phyloP scores from a whole-genome alignment of 108 stramenopile genomes.

The Pinguiococcus pyrenoidosus region DNA sequence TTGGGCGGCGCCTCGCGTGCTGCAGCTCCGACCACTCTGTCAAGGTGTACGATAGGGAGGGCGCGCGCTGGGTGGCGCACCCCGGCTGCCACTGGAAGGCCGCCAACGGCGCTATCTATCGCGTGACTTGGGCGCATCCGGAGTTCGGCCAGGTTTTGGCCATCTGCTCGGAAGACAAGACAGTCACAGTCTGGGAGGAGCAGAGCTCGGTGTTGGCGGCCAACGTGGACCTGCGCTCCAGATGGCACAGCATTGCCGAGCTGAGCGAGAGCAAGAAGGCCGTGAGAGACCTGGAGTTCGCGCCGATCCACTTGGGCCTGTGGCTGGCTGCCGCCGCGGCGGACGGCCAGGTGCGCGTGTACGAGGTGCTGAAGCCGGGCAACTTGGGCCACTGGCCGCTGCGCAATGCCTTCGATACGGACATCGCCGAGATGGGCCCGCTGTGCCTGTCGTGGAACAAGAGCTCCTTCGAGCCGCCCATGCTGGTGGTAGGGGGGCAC shows the following conservation, averaged over 20 bases:
- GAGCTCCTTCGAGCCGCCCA: constrained; percentile 75
- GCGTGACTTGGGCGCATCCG: constrained; percentile 79
- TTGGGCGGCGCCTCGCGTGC: constrained; percentile 84
- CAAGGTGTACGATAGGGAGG: constrained; percentile 58
- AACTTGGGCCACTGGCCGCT: constrained; percentile 72
- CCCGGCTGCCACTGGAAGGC: constrained; percentile 58
- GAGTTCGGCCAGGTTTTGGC: constrained; percentile 86
- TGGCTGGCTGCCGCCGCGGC: constrained; percentile 69
- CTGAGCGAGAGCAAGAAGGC: constrained; percentile 63
- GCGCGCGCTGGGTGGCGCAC: constrained; percentile 31
- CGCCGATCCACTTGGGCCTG: constrained; percentile 72
- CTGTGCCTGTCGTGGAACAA: constrained; percentile 73
- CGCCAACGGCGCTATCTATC: constrained; percentile 60
- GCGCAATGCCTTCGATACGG: constrained; percentile 45
- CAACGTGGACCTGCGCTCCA: constrained; percentile 8
- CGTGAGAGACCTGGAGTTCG: constrained; percentile 71
- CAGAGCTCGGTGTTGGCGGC: constrained; percentile 8
- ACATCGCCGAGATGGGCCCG: constrained; percentile 42
- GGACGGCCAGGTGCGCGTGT: constrained; percentile 69
- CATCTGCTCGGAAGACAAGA: constrained; percentile 70
- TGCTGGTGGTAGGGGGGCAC: constrained; percentile 48
- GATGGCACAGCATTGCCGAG: constrained; percentile 61
- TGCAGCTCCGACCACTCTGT: constrained; percentile 70
- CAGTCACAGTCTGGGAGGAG: constrained; percentile 83
- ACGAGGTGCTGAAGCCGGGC: constrained; percentile 81